Evolutionary conservation across 2,329 filamentous ascomycete species (phyloP).

Genomic region (Thielaviopsis punctulata): DNA sequence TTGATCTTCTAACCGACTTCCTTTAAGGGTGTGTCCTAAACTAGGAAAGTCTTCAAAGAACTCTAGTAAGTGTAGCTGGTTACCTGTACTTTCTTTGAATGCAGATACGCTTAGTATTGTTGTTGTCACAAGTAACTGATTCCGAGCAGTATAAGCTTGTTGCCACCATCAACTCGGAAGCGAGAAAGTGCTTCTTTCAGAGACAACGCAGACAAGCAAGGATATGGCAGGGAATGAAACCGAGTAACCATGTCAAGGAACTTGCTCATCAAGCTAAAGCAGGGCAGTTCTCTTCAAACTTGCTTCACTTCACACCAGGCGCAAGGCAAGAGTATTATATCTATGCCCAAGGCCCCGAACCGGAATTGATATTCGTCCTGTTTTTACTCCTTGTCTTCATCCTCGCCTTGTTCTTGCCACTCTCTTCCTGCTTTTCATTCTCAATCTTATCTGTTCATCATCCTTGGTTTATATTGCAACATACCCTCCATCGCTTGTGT

Average conservation of each 20-base stretch:
- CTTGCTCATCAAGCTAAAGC: no score
- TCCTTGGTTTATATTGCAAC: neutral
- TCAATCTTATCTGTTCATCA: neutral
- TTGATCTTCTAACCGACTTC: no score
- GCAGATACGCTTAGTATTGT: neutral
- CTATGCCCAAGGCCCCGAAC: neutral
- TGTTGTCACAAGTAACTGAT: neutral
- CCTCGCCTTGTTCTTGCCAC: neutral
- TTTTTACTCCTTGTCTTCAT: neutral
- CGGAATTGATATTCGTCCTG: neutral
- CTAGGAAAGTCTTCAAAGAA: neutral
- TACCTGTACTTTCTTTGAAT: neutral
- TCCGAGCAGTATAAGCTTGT: neutral
- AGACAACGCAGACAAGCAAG: no score
- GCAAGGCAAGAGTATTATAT: no score
- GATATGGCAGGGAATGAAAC: no score
- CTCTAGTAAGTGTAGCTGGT: neutral
- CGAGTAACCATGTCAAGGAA: no score
- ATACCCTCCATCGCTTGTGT: neutral
- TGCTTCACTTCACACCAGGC: no score
- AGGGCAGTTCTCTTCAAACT: no score
- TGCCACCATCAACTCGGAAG: neutral
- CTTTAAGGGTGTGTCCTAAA: neutral
- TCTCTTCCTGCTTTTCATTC: neutral
- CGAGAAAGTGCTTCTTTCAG: no score